A percentile compares a stretch with the other conserved stretches of the same genome.
phyloP scores from a whole-genome alignment of 1,284 basidiomycete genomes.

The Irpex sp. region DNA sequence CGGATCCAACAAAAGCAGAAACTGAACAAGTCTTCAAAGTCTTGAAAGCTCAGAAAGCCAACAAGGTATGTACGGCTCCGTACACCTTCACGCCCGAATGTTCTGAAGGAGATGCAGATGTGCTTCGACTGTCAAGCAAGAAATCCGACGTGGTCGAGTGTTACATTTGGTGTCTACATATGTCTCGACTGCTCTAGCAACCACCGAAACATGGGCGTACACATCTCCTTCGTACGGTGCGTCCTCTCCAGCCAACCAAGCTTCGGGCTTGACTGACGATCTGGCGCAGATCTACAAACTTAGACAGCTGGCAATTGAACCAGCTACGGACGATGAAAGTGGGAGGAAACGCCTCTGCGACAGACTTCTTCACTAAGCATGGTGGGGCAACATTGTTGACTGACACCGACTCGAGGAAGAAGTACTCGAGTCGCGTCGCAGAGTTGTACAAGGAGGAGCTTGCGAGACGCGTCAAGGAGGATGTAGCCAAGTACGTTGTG shows the following conservation, averaged over 20 bases:
- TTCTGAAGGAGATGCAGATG: conserved; percentile 46
- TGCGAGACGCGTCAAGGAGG: conserved; percentile 77
- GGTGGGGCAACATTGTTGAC: conserved; percentile 71
- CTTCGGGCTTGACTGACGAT: not conserved
- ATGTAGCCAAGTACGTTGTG: conserved; percentile 58
- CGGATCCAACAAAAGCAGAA: conserved; percentile 73
- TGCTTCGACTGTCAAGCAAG: conserved; percentile 98
- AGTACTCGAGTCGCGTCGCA: conserved; percentile 84
- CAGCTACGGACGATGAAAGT: conserved; percentile 97
- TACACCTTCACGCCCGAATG: not conserved
- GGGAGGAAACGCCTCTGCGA: conserved; percentile 88
- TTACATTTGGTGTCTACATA: conserved; percentile 96
- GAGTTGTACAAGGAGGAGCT: conserved; percentile 94
- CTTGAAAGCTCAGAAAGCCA: conserved; percentile 80
- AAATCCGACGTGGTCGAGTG: conserved; percentile 97
- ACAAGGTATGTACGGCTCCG: conserved; percentile 69
- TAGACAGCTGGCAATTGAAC: conserved; percentile 90
- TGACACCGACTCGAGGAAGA: conserved; percentile 82
- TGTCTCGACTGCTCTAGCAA: conserved; percentile 96
- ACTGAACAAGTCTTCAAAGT: conserved; percentile 76
- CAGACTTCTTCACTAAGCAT: conserved; percentile 89
- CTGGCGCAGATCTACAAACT: conserved; percentile 84
- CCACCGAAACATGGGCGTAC: conserved; percentile 97
- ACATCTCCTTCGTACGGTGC: conserved; percentile 95
- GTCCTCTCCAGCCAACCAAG: no score